phyloP scores from a whole-genome alignment of 2,329 filamentous ascomycete genomes.

The Rugonectria rugulosa region DNA sequence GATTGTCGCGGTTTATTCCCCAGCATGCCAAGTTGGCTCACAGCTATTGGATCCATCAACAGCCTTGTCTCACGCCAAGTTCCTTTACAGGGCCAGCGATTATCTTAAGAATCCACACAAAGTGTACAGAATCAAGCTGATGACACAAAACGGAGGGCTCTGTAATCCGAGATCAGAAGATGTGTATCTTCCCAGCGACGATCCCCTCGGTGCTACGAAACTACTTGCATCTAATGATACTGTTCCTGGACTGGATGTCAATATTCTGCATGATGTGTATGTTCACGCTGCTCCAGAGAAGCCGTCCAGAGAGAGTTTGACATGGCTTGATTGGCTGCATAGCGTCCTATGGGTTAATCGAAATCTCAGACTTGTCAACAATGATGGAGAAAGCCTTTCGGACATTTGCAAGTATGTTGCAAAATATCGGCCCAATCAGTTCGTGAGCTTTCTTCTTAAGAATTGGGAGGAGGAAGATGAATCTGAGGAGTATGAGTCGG shows the following conservation, averaged over 20 bases:
- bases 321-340: constrained; percentile 29
- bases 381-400: constrained; percentile 4
- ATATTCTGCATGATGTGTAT: constrained; percentile 23
- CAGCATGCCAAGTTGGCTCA: neutral
- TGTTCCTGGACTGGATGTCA: neutral
- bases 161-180: neutral
- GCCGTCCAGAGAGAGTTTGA: constrained; percentile 3
- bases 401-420: constrained; percentile 20
- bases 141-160: neutral
- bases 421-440: neutral
- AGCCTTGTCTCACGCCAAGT: constrained; percentile 23
- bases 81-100: constrained; percentile 25
- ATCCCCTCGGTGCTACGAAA: constrained; percentile 19
- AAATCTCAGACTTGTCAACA: constrained; percentile 3
- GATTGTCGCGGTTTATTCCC: neutral
- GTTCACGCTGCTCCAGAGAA: constrained; percentile 8
- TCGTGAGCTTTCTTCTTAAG: constrained; percentile 17
- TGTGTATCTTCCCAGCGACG: constrained; percentile 25
- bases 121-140: neutral
- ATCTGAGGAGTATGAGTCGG: neutral
- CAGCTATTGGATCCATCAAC: neutral
- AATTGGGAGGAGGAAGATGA: neutral
- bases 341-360: constrained; percentile 11
- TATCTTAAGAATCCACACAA: neutral
- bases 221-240: constrained; percentile 2